These are phyloP conservation scores for Penicillium fuscoglaucum DNA, from an alignment of 2,329 filamentous ascomycete species.

Conservation along the genomic window DNA sequence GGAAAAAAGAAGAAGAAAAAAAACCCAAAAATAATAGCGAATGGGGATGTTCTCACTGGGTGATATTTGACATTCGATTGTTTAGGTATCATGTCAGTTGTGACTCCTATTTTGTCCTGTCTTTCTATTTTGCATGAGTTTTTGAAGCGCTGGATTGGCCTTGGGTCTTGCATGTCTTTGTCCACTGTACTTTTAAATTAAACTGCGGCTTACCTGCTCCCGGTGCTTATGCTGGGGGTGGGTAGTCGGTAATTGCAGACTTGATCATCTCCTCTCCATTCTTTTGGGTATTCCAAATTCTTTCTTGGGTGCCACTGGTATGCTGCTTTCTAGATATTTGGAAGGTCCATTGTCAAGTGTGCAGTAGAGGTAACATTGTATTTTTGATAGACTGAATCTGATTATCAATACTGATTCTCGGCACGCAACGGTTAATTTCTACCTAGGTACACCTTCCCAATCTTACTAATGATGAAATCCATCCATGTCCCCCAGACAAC, in stretches of 20 bases:
- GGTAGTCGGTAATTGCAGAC: conserved; percentile 32
- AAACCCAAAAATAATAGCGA: conserved; percentile 15
- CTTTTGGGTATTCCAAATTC: not conserved
- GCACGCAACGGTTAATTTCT: not conserved
- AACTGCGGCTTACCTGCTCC: conserved; percentile 23
- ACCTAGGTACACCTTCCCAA: not conserved
- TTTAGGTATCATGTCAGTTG: conserved; percentile 2
- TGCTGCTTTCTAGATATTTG: not conserved
- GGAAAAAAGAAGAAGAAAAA: conserved; percentile 16
- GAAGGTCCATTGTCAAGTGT: not conserved
- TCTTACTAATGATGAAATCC: not conserved
- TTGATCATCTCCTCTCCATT: conserved; percentile 36
- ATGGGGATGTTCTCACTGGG: not conserved
- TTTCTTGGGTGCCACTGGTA: not conserved
- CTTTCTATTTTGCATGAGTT: conserved; percentile 26
- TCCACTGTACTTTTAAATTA: conserved; percentile 37
- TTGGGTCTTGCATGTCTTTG: conserved; percentile 36
- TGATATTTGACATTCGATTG: conserved; percentile 6
- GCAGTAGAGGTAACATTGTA: not conserved
- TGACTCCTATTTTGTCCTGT: conserved; percentile 2
- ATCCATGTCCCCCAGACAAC: not conserved
- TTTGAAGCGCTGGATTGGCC: conserved; percentile 33
- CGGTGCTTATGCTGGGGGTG: conserved; percentile 16
- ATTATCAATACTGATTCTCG: not conserved
- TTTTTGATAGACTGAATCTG: not conserved